Conservation (phyloP, 495 filamentous ascomycete species). For the Thermochaetoides thermophila region DNA sequence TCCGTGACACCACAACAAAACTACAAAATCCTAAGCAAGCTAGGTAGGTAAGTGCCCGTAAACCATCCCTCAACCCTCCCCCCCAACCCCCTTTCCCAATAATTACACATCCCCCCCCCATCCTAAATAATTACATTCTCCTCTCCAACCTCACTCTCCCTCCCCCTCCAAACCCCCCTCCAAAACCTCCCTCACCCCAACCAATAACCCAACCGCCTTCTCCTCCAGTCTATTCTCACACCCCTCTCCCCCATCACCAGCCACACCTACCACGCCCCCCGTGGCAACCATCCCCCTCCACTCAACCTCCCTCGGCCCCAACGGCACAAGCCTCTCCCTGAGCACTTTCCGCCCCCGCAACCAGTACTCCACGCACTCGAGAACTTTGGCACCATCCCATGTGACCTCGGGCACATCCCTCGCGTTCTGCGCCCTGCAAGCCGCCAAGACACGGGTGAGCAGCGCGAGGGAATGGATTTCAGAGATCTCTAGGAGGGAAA, state of each 20-base stretch:
- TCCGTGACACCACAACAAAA: too few relatives aligned
- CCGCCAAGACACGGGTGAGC: conserved; percentile 48
- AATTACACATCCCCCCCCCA: neutral
- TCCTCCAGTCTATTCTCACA: conserved; percentile 55
- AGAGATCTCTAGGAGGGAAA: conserved; percentile 54
- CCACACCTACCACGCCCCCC: neutral
- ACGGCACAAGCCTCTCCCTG: conserved; percentile 54
- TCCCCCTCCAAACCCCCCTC: conserved; percentile 22
- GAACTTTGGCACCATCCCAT: conserved; percentile 54
- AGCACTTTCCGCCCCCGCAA: conserved; percentile 45
- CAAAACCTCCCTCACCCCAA: conserved; percentile 35
- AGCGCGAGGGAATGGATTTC: conserved; percentile 68
- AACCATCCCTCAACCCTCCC: neutral
- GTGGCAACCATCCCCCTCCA: conserved; percentile 34
- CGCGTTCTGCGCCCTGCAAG: conserved; percentile 43
- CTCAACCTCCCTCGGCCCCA: conserved; percentile 52
- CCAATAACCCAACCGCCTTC: conserved; percentile 51
- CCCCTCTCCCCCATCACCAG: conserved; percentile 9
- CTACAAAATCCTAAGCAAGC: too few relatives aligned
- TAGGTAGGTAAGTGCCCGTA: too few relatives aligned
- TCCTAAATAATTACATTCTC: neutral
- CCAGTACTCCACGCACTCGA: conserved; percentile 69
- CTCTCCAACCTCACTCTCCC: conserved; percentile 12
- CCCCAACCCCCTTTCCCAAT: neutral
- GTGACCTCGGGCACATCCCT: conserved; percentile 50